Percentiles rank a stretch among this genome's conserved stretches.
phyloP scores from a whole-genome alignment of 129 eudicot genomes.

The Gnaphalium uliginosum region DNA sequence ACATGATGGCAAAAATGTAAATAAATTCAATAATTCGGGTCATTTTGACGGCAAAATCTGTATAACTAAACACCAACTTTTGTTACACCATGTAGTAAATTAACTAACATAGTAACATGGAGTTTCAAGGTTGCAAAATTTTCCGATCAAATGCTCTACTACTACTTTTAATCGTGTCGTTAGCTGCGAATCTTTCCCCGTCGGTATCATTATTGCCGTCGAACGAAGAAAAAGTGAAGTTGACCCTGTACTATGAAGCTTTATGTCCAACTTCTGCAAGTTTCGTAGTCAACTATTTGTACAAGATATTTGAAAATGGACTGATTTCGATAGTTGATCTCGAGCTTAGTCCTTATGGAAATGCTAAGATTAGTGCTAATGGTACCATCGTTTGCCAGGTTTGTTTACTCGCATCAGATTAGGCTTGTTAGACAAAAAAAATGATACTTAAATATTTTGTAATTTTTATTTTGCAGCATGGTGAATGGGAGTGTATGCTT shows the following conservation, averaged over 20 bases:
- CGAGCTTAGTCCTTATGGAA: conserved; percentile 76
- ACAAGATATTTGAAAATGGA: conserved; percentile 59
- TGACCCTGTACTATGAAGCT: conserved; percentile 63
- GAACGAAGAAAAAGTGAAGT: conserved; percentile 43
- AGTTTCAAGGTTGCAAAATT: conserved; percentile 9
- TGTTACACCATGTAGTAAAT: neutral
- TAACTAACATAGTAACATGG: conserved; percentile 5
- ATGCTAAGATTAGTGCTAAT: conserved; percentile 51
- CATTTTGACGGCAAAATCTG: neutral
- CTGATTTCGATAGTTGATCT: conserved; percentile 51
- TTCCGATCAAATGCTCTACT: conserved; percentile 11
- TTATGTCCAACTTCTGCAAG: conserved; percentile 64
- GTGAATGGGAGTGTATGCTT: conserved; percentile 73
- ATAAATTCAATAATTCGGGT: neutral
- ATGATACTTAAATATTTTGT: no score
- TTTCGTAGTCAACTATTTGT: conserved; percentile 50
- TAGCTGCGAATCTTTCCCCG: conserved; percentile 11
- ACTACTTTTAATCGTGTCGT: neutral
- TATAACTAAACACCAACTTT: neutral
- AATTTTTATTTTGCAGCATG: conserved; percentile 99
- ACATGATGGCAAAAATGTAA: neutral
- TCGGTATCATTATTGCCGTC: neutral
- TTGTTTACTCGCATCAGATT: neutral
- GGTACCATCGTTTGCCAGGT: conserved; percentile 78
- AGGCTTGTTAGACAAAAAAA: neutral